A percentile compares a stretch with the other conserved stretches of the same genome.
Conservation (phyloP, 257 asterid genomes). For the Asclepias syriaca region DNA sequence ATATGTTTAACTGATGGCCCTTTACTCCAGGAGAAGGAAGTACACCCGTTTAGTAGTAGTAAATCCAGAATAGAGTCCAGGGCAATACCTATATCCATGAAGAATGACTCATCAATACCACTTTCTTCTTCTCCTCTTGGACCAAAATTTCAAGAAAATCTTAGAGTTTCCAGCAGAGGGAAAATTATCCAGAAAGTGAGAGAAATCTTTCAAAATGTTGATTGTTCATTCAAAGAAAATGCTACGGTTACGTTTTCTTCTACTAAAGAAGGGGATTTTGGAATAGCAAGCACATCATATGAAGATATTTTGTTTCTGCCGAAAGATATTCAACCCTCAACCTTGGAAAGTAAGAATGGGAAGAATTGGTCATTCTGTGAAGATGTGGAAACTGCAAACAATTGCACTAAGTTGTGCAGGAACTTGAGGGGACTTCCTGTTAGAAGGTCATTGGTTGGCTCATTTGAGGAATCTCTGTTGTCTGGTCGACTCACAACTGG, state of each 20-base stretch:
- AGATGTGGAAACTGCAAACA: conserved; percentile 24
- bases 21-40: conserved; percentile 45
- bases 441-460: conserved; percentile 78
- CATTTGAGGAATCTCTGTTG: conserved; percentile 81
- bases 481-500: conserved; percentile 73
- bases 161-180: conserved; percentile 22
- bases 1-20: conserved; percentile 59
- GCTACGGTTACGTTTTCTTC: conserved; percentile 30
- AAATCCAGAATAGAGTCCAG: conserved; percentile 21
- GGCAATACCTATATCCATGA: conserved; percentile 24
- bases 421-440: conserved; percentile 48
- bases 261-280: conserved; percentile 39
- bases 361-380: conserved; percentile 38
- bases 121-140: conserved; percentile 62
- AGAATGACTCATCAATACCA: conserved; percentile 30
- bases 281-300: conserved; percentile 29
- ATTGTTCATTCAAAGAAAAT: conserved; percentile 36
- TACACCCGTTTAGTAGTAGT: conserved; percentile 19
- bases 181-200: conserved; percentile 27
- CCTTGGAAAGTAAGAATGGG: conserved; percentile 31
- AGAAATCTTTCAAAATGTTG: conserved; percentile 23
- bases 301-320: conserved; percentile 27
- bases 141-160: conserved; percentile 33
- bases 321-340: conserved; percentile 33
- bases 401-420: conserved; percentile 35